Evolutionary conservation across 2,329 filamentous ascomycete genomes (phyloP).

Genomic region (Teratosphaeria destructans): DNA sequence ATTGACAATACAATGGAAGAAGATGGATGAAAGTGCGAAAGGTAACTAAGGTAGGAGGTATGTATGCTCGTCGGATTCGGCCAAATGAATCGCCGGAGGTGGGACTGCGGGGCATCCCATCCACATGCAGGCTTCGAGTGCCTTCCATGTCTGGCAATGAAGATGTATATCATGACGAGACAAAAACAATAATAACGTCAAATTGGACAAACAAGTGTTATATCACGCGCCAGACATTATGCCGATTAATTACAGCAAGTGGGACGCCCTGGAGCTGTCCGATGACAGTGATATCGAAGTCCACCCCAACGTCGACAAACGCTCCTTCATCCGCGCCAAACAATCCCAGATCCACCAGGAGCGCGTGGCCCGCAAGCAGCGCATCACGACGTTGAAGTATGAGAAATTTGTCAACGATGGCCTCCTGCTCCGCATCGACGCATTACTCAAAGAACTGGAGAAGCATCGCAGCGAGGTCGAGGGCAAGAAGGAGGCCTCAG

Average conservation of each 20-base stretch:
- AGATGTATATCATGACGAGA: background rate
- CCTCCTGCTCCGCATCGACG: constrained; percentile 71
- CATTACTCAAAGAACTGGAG: constrained; percentile 63
- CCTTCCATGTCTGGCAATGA: background rate
- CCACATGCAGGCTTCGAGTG: background rate
- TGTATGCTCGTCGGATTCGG: background rate
- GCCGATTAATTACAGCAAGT: constrained; percentile 63
- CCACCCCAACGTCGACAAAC: constrained; percentile 97
- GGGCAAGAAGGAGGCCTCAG: constrained; percentile 46
- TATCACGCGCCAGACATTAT: constrained; percentile 24
- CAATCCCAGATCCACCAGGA: constrained; percentile 94
- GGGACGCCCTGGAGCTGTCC: constrained; percentile 87
- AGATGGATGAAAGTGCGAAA: background rate
- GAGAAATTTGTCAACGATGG: constrained; percentile 89
- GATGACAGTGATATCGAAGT: constrained; percentile 98
- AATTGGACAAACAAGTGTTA: no score
- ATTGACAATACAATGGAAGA: background rate
- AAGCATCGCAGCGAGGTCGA: constrained; percentile 54
- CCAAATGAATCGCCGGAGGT: background rate
- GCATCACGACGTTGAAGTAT: constrained; percentile 87
- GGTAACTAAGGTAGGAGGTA: no score
- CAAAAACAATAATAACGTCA: no score
- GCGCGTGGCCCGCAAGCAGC: constrained; percentile 70
- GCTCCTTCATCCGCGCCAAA: constrained; percentile 96
- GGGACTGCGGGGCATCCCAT: background rate